Percentiles rank a stretch among this genome's conserved stretches.
Evolutionary conservation across 768 basidiomycete species (phyloP).

Genomic region (Gloeopeniophorella convolvens): DNA sequence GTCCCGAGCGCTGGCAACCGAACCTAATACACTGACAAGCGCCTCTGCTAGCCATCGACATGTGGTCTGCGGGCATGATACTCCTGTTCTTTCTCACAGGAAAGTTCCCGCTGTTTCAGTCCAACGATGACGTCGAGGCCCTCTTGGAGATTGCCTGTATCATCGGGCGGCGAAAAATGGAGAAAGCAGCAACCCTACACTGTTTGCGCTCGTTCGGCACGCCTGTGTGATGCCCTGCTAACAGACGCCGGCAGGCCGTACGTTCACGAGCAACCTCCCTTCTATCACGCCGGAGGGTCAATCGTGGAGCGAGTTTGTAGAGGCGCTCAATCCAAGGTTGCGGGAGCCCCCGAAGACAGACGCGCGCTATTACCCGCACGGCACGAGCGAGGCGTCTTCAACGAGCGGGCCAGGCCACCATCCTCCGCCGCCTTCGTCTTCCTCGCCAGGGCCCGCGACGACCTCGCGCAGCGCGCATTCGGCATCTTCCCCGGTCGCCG

Average conservation of each 20-base stretch:
- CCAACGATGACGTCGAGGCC: conserved; percentile 90
- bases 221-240: not conserved
- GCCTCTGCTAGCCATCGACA: conserved; percentile 72
- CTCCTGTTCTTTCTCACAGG: conserved; percentile 85
- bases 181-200: conserved; percentile 79
- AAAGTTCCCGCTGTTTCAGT: conserved; percentile 93
- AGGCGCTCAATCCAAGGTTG: conserved; percentile 68
- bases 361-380: conserved; percentile 50
- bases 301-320: conserved; percentile 69
- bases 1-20: conserved; percentile 24
- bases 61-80: conserved; percentile 94
- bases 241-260: conserved; percentile 54
- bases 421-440: conserved; percentile 24
- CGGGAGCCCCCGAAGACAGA: conserved; percentile 46
- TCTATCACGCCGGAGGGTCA: conserved; percentile 60
- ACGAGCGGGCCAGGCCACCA: conserved; percentile 26
- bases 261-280: conserved; percentile 87
- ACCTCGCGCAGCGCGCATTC: conserved; percentile 24
- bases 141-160: conserved; percentile 91
- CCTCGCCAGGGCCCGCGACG: conserved; percentile 20
- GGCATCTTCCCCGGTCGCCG: conserved; percentile 27
- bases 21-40: conserved; percentile 5
- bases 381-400: conserved; percentile 11
- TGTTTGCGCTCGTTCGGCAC: conserved; percentile 40
- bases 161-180: conserved; percentile 77